Conservation (phyloP, 345 rosid genomes). For the Eucalyptus marginata region DNA sequence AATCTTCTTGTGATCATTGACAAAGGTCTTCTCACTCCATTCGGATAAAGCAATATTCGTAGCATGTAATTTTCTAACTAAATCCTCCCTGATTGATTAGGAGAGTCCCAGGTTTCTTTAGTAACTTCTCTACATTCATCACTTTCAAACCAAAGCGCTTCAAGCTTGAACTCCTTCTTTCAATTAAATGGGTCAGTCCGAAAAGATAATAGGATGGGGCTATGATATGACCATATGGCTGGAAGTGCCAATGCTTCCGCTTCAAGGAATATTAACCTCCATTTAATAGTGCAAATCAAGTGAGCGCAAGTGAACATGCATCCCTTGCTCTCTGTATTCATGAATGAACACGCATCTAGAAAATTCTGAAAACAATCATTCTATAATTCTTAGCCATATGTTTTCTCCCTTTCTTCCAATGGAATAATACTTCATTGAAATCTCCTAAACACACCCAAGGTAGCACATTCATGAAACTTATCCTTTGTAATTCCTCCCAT, state of each 20-base stretch:
- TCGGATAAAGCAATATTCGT: neutral
- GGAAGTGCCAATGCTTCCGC: neutral
- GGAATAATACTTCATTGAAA: no score
- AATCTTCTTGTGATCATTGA: neutral
- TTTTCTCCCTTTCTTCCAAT: neutral
- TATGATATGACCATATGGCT: neutral
- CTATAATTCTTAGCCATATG: neutral
- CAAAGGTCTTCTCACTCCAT: no score
- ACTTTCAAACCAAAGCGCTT: neutral
- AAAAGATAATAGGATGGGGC: neutral
- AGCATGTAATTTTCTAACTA: neutral
- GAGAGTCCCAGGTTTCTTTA: neutral
- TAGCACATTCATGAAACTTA: neutral
- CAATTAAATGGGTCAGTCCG: neutral
- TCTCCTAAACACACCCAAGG: neutral
- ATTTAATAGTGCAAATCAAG: neutral
- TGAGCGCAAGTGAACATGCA: neutral
- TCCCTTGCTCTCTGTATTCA: neutral
- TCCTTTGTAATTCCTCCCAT: neutral
- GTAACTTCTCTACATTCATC: neutral
- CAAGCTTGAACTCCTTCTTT: neutral
- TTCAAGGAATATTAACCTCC: neutral
- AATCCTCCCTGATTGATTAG: neutral
- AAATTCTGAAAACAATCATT: no score
- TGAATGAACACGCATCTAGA: neutral